A percentile compares a stretch with the other conserved stretches of the same genome.
These are phyloP conservation scores for Macroventuria anomochaeta DNA, from an alignment of 2,329 filamentous ascomycete species.

Conservation along the genomic window DNA sequence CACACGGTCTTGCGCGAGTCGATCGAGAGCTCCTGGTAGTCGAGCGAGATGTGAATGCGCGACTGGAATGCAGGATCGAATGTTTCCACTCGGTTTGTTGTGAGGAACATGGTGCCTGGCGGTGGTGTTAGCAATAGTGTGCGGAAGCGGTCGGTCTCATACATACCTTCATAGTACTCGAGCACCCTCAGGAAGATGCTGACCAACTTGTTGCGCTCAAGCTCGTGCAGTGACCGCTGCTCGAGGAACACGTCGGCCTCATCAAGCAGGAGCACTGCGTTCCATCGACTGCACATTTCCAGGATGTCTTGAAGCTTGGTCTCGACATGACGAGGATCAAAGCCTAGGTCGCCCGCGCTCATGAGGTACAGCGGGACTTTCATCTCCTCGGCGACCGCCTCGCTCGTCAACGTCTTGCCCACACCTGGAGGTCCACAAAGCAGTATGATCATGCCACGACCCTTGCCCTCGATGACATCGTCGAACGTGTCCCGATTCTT, in stretches of 20 bases:
- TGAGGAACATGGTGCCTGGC: conserved; percentile 37
- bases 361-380: conserved; percentile 83
- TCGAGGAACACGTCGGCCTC: conserved; percentile 68
- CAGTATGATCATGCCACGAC: conserved; percentile 80
- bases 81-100: conserved; percentile 43
- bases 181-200: conserved; percentile 47
- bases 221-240: conserved; percentile 50
- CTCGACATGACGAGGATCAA: conserved; percentile 54
- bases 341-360: conserved; percentile 68
- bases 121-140: not conserved
- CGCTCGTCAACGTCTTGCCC: conserved; percentile 85
- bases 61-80: conserved; percentile 44
- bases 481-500: conserved; percentile 77
- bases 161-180: conserved; percentile 44
- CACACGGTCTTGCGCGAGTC: conserved; percentile 35
- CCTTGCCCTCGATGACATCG: conserved; percentile 72
- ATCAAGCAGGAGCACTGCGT: conserved; percentile 61
- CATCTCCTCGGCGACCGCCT: conserved; percentile 84
- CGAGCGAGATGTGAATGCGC: conserved; percentile 41
- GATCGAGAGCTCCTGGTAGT: conserved; percentile 36
- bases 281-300: conserved; percentile 59
- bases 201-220: conserved; percentile 49
- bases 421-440: conserved; percentile 85
- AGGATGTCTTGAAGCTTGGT: conserved; percentile 54
- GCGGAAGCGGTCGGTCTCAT: not conserved